Percentiles rank a stretch among this genome's conserved stretches.
Conservation (phyloP, 192 early-diverging fungal species). For the Mortierella hygrophila region DNA sequence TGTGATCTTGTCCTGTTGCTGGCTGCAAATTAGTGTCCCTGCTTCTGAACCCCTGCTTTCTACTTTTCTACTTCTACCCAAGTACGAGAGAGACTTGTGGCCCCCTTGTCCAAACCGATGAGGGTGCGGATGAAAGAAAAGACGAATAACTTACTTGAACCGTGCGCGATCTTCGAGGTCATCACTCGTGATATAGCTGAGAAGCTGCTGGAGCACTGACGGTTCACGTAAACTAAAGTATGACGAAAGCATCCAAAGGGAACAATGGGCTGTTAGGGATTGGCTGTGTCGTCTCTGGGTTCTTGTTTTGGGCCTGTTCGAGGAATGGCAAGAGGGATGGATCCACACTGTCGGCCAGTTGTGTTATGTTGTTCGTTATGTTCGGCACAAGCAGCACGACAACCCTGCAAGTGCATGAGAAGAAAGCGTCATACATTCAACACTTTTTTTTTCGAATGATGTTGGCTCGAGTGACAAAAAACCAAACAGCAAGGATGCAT, state of each 20-base stretch:
- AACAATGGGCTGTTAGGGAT: not conserved
- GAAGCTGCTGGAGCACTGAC: constrained; percentile 76
- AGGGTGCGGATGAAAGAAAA: not conserved
- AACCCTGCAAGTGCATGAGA: not conserved
- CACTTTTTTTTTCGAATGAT: not conserved
- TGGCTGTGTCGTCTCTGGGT: not conserved
- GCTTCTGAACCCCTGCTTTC: not conserved
- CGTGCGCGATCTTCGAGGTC: constrained; percentile 85
- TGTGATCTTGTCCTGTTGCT: not conserved
- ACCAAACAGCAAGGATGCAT: not conserved
- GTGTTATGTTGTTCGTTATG: not conserved
- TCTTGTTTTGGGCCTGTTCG: not conserved
- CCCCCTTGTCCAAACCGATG: not conserved
- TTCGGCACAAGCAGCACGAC: not conserved
- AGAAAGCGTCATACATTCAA: not conserved
- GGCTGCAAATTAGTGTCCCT: not conserved
- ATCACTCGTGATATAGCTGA: constrained; percentile 87
- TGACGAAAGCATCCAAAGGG: constrained; percentile 1
- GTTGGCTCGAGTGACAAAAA: not conserved
- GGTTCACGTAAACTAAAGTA: constrained; percentile 80
- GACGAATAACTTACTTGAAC: constrained; percentile 73
- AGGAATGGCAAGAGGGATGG: not conserved
- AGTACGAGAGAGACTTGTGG: not conserved
- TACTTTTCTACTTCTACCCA: not conserved
- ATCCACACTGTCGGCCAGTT: not conserved